Evolutionary conservation across 306 rosid genomes (phyloP), one percentile per base, ranked within the genome.

Genomic region (Calophaca sinica): DNA sequence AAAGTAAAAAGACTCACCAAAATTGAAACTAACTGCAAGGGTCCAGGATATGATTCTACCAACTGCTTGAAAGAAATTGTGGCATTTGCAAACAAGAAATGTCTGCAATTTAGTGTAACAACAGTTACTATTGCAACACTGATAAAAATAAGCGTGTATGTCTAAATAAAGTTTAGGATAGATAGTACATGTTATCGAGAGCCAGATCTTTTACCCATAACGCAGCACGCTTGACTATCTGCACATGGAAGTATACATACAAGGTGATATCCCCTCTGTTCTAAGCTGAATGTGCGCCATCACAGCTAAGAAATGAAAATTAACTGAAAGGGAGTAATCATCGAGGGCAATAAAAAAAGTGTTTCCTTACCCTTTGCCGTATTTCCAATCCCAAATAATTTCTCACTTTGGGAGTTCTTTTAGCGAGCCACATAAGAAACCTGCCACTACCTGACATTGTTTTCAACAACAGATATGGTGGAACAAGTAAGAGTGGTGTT

Each of bases 331-430:
- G 69, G 42, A 72, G 32, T 5, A 81, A 74, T 33, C 52, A 60
- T 67, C 68, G 28, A 74, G 68, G 67, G 62, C 14, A 28, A 57
- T 81, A 46, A 12, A 83, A 41, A 58, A 73, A 6, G 44, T 11
- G 59, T 33, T 73, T 66, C 70, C 84, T 26, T 83, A 89, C 97
- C 87, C 87, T 94, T 65, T 85, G 73, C 60, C 97, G 86, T 80
- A 91, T 94, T 76, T 94, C 98, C 61, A 91, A 80, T 39, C 98
- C 98, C 97, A 94, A 79, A 84, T 84, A 87, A 75, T 94, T 91
- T 86, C 84, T 81, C 62, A 68, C 73, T 80, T 80, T 83, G 66
- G 74, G 81, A 69, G 86, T 87, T 82, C 84, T 88, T 85, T 87
- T 91, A 13, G 94, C 96, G 29, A 91, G 89, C 98, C 96, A 89